A percentile compares a stretch with the other conserved stretches of the same genome.
phyloP scores from a whole-genome alignment of 2,329 filamentous ascomycete species.

The Alternaria ventricosa region DNA sequence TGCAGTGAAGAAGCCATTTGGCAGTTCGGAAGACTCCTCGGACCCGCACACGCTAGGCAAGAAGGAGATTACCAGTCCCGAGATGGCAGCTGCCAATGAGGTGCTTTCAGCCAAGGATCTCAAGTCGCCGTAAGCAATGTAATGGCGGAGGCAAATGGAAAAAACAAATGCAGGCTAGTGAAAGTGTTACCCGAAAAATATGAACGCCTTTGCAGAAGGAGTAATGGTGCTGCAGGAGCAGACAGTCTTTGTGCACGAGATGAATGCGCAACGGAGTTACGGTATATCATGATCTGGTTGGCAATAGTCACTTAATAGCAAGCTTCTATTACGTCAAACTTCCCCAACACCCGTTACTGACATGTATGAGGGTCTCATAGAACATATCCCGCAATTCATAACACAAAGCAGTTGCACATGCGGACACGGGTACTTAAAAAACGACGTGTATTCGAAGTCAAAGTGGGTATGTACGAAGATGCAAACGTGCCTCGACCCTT shows the following conservation, averaged over 20 bases:
- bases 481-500: neutral
- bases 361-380: neutral
- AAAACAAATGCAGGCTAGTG: neutral
- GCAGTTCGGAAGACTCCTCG: neutral
- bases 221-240: neutral
- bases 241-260: neutral
- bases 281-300: neutral
- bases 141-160: neutral
- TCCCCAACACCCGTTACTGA: neutral
- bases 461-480: neutral
- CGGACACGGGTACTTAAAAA: neutral
- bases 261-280: neutral
- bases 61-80: conserved; percentile 1
- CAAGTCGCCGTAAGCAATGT: conserved; percentile 1
- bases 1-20: conserved; percentile 16
- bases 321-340: neutral
- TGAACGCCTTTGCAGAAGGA: neutral
- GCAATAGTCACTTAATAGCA: neutral
- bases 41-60: neutral
- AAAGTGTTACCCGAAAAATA: neutral
- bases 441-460: neutral
- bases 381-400: neutral
- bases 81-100: conserved; percentile 14
- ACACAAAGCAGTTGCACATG: neutral
- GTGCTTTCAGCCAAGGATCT: conserved; percentile 8